These are phyloP conservation scores for Mycena galopus DNA, from an alignment of 768 basidiomycete genomes.

Conservation along the genomic window DNA sequence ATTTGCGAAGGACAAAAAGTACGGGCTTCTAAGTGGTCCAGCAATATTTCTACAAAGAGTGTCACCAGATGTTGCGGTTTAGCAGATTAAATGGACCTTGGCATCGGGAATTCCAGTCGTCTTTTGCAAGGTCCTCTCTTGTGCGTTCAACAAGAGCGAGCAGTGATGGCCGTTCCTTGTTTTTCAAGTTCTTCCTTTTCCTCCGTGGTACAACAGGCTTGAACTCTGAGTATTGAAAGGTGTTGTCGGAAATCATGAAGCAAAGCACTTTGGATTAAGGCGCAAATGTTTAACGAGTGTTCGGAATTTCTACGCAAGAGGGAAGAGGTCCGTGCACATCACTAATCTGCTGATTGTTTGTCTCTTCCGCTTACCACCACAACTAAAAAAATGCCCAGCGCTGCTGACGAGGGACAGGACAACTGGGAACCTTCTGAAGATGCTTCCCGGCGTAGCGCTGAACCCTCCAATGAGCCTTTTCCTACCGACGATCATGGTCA, in stretches of 20 bases:
- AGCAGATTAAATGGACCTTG: conserved; percentile 59
- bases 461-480: conserved; percentile 61
- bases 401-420: conserved; percentile 42
- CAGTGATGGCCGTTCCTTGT: conserved; percentile 53
- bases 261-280: neutral
- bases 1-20: conserved; percentile 50
- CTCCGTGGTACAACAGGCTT: conserved; percentile 64
- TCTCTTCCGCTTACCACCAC: neutral
- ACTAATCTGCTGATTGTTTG: neutral
- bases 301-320: no score
- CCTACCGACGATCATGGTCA: conserved; percentile 64
- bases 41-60: conserved; percentile 50
- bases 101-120: conserved; percentile 68
- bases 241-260: conserved; percentile 1
- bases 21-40: conserved; percentile 46
- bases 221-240: conserved; percentile 65
- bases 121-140: conserved; percentile 60
- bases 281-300: no score
- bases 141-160: conserved; percentile 56
- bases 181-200: conserved; percentile 65
- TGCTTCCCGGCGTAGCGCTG: conserved; percentile 55
- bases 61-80: neutral
- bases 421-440: conserved; percentile 68
- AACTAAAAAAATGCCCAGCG: conserved; percentile 34
- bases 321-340: no score